Evolutionary conservation across 495 filamentous ascomycete genomes (phyloP), one percentile per base, ranked within the genome.

Genomic region (Extremus antarcticus): DNA sequence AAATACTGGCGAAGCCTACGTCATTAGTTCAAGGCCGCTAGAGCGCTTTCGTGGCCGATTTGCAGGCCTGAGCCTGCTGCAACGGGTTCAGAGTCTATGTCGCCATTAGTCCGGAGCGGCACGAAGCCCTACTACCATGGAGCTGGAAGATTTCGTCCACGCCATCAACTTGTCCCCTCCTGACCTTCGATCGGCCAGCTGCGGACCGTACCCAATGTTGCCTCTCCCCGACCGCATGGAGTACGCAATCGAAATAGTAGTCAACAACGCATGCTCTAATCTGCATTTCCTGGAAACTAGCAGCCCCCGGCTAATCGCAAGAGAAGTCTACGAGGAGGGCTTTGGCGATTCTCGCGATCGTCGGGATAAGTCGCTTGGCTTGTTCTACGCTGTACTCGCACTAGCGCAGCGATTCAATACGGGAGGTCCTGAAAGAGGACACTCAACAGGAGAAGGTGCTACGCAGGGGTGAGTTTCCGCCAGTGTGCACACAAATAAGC

Each of bases 201-300:
- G 41, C 40, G 51, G 54, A 19, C 50, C 56, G 0, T 58, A 54
- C 40, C 29, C 56, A 22, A 23, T 58, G 7, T 41, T 58, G 17
- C 56, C 56, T 10, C 9, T 16, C 16, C 41, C 29, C 7, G 21
- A 22, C 16, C 41, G 11, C 16, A 22, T 58, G 7, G 40, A 49
- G 23, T 17, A 47, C 2, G 50, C 50, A 9, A 50, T 58, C 21
- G 56, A 54, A 1, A 38, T 49, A 10, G 50, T 58, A 16, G n/a
- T 43, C 1, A 13, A 32, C 23, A 25, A 53, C 32, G 56, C 56
- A 1, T 54, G 50, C 50, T 58, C 50, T 24, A 58, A 48, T 32
- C 38, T 58, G 50, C 56, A 58, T 17, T 58, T 58, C 46, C 45
- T 58, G 20, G 51, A 54, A 19, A 2, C 25, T 1, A 3, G 39